A percentile compares a stretch with the other conserved stretches of the same genome.
phyloP scores from a whole-genome alignment of 495 filamentous ascomycete species.

The Daldinia childiae region DNA sequence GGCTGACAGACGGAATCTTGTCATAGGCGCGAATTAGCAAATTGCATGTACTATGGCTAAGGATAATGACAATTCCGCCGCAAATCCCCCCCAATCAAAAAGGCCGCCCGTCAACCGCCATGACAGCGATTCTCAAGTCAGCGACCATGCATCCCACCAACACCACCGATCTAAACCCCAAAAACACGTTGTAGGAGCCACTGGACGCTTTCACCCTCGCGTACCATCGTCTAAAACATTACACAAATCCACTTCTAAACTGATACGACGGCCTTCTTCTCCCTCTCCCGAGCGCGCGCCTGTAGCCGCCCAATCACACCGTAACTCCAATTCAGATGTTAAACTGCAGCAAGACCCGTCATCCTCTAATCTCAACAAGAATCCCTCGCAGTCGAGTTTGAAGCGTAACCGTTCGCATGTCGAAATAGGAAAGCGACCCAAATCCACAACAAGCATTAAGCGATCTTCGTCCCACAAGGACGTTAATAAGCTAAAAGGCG shows the following conservation, averaged over 20 bases:
- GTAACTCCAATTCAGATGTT: slow-evolving; percentile 56
- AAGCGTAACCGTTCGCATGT: slow-evolving; percentile 61
- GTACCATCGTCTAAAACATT: slow-evolving; percentile 57
- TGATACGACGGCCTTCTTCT: slow-evolving; percentile 51
- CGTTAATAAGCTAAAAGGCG: slow-evolving; percentile 51
- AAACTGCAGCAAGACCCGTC: slow-evolving; percentile 50
- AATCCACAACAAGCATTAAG: slow-evolving; percentile 57
- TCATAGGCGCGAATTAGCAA: slow-evolving; percentile 34
- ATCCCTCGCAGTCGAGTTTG: slow-evolving; percentile 55
- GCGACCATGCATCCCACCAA: slow-evolving; percentile 47
- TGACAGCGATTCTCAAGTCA: slow-evolving; percentile 50
- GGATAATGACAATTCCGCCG: slow-evolving; percentile 37
- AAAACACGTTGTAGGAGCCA: slow-evolving; percentile 57
- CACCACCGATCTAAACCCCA: slow-evolving; percentile 51
- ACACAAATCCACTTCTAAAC: slow-evolving; percentile 55
- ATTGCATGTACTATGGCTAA: slow-evolving; percentile 36
- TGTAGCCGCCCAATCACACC: slow-evolving; percentile 49
- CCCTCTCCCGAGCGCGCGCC: slow-evolving; percentile 48
- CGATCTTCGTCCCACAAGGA: slow-evolving; percentile 55
- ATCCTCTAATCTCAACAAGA: slow-evolving; percentile 55
- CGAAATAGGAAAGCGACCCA: slow-evolving; percentile 59
- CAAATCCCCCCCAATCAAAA: slow-evolving; percentile 59
- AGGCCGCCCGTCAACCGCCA: slow-evolving; percentile 49
- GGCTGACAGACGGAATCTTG: slow-evolving; percentile 34
- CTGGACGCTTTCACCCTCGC: slow-evolving; percentile 51